Evolutionary conservation across 495 filamentous ascomycete species (phyloP).

Genomic region (Penicillium chermesinum): DNA sequence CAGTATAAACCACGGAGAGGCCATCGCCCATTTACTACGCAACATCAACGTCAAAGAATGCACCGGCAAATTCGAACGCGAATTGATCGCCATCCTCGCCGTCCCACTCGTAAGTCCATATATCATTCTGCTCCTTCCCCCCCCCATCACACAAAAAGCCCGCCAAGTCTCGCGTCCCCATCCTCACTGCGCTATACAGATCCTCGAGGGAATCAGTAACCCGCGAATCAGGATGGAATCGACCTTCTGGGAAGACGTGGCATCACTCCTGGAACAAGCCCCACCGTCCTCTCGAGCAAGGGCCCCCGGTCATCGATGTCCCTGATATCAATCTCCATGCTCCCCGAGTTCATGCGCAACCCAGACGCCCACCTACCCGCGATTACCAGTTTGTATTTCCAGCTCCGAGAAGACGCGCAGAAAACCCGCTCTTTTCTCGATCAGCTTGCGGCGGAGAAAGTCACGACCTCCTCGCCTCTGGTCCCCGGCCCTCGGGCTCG

Average conservation of each 20-base stretch:
- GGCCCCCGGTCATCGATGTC: conserved; percentile 6
- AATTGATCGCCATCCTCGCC: conserved; percentile 27
- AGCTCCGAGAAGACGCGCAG: conserved; percentile 10
- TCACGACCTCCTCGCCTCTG: background rate
- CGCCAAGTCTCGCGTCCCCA: too few species aligned
- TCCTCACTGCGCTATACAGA: conserved; percentile 12
- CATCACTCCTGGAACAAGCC: conserved; percentile 7
- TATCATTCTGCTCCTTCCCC: too few species aligned
- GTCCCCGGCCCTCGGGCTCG: conserved; percentile 9
- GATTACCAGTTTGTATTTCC: conserved; percentile 16
- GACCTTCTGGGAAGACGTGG: conserved; percentile 13
- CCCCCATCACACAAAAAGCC: too few species aligned
- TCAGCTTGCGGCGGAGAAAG: background rate
- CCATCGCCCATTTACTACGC: conserved; percentile 29
- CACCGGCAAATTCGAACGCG: conserved; percentile 24
- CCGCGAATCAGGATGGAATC: conserved; percentile 20
- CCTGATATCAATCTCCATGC: conserved; percentile 12
- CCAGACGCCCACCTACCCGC: conserved; percentile 17
- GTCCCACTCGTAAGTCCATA: conserved; percentile 31
- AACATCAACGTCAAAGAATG: conserved; percentile 19
- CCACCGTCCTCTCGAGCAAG: background rate
- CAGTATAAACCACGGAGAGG: conserved; percentile 24
- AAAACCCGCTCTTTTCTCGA: conserved; percentile 11
- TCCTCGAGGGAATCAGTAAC: conserved; percentile 31
- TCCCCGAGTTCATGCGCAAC: conserved; percentile 16